Evolutionary conservation across 75 land plant genomes (phyloP).

Genomic region (Picea sitchensis): DNA sequence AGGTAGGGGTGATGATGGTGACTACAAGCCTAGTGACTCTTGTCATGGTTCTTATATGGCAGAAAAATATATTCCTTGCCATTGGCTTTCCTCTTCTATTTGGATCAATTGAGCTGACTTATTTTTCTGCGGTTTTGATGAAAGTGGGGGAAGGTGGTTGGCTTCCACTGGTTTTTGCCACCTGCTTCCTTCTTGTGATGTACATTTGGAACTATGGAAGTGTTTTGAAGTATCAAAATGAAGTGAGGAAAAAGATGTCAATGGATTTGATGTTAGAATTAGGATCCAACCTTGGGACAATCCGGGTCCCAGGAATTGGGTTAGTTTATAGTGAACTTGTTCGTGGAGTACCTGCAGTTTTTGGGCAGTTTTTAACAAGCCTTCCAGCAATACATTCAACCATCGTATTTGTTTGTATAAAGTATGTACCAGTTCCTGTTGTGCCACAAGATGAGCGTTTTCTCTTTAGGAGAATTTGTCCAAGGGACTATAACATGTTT

Average conservation of each 20-base stretch:
- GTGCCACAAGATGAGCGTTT: conserved; percentile 93
- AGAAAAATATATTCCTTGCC: conserved; percentile 65
- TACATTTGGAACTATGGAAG: conserved; percentile 98
- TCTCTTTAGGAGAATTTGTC: conserved; percentile 77
- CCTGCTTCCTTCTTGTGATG: conserved; percentile 68
- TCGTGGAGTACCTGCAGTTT: conserved; percentile 86
- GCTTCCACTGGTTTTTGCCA: conserved; percentile 89
- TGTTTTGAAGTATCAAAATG: conserved; percentile 75
- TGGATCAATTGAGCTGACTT: conserved; percentile 71
- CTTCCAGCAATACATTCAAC: conserved; percentile 96
- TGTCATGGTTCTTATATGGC: conserved; percentile 97
- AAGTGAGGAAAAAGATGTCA: conserved; percentile 85
- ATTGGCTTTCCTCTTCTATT: conserved; percentile 70
- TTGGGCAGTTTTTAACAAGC: conserved; percentile 75
- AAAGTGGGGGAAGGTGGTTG: conserved; percentile 89
- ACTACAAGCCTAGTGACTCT: conserved; percentile 79
- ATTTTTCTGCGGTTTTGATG: conserved; percentile 76
- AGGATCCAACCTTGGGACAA: conserved; percentile 82
- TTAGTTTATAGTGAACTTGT: conserved; percentile 90
- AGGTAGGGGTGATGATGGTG: conserved; percentile 90
- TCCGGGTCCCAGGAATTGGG: conserved; percentile 88
- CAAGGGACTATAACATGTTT: conserved; percentile 88
- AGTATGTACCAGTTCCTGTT: conserved; percentile 86
- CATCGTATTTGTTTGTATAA: conserved; percentile 88
- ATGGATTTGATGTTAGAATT: conserved; percentile 85